phyloP scores from a whole-genome alignment of 1,284 basidiomycete species.

The Cutaneotrichosporon dermatis region DNA sequence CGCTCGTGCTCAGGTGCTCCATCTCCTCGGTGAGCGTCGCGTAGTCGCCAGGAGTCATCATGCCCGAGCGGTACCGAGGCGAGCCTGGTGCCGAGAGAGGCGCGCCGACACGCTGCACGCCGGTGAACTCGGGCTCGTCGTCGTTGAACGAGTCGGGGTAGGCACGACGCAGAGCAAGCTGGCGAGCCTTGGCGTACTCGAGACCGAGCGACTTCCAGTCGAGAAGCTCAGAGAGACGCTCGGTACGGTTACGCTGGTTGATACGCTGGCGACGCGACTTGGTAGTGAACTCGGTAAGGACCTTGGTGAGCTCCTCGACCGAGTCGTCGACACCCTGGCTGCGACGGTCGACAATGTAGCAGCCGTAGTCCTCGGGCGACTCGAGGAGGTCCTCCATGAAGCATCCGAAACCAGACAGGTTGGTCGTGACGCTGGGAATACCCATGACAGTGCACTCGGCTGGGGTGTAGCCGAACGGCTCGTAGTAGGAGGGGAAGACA shows the following conservation, averaged over 20 bases:
- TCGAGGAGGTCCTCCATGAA: conserved; percentile 99
- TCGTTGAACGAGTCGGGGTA: conserved; percentile 88
- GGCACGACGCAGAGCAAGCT: conserved; percentile 84
- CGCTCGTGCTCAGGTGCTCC: conserved; percentile 77
- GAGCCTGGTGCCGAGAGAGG: conserved; percentile 80
- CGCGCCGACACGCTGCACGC: conserved; percentile 61
- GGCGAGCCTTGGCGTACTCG: conserved; percentile 93
- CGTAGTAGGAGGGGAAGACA: conserved; percentile 88
- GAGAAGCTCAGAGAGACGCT: conserved; percentile 82
- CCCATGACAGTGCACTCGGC: conserved; percentile 76
- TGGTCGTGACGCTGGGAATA: conserved; percentile 93
- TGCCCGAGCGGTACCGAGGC: conserved; percentile 73
- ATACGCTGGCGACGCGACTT: conserved; percentile 96
- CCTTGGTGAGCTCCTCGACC: conserved; percentile 62
- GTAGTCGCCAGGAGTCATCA: conserved; percentile 72
- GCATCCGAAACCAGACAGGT: conserved; percentile 94
- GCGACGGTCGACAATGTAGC: conserved; percentile 92
- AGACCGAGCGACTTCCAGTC: conserved; percentile 98
- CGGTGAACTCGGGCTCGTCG: conserved; percentile 61
- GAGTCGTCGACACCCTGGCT: conserved; percentile 87
- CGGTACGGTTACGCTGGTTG: conserved; percentile 96
- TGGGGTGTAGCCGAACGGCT: conserved; percentile 54
- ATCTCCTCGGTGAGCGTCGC: conserved; percentile 96
- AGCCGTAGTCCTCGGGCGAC: conserved; percentile 67
- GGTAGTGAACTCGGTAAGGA: conserved; percentile 72